Evolutionary conservation across 495 filamentous ascomycete species (phyloP), one percentile per base, ranked within the genome.

Genomic region (Choiromyces venosus): DNA sequence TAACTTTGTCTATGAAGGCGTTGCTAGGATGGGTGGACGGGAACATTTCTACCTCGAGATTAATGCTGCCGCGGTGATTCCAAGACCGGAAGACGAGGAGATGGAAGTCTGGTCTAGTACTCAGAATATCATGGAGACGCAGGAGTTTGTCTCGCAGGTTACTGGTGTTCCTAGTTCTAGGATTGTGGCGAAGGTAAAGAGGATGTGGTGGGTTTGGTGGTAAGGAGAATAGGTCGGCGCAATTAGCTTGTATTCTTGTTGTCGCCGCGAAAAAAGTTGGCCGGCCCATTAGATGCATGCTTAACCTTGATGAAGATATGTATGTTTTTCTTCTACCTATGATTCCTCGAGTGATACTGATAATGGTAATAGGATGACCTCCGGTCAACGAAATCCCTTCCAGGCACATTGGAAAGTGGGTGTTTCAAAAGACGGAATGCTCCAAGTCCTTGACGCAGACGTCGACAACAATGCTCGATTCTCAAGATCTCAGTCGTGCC

Each of bases 11-110:
- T 83, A 83, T 65, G 80, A 83, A 67, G 83, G 83, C 8, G 76
- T 76, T 37, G 78, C 82, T 35, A 84, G 76, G 64, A 83, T 84
- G 40, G 83, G 83, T 56, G 83, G 83, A 9, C 83, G 84, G 74
- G 83, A 84, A 66, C 83, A 84, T 98, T 94, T 84, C 44, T 84
- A 84, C 68, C 84, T 84, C 61, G 83, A 84, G 68, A 84, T 83
- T 4, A 83, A 83, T 56, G 78, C 81, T 2, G 78, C 83, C 10
- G 56, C 84, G 6, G 83, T 82, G 4, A 83, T 83, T 67, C 83
- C 83, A 8, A 79, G 79, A 19, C 75, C 73, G 39, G 83, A 84
- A 69, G 82, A 84, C 68, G 83, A 79, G 3, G 78, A 78, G 29
- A 79, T 79, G 68, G 77, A 79, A 65, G 82, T 84, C 8, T 84